Evolutionary conservation across 192 early-diverging fungal species (phyloP).

Genomic region (Entomortierella beljakovae): DNA sequence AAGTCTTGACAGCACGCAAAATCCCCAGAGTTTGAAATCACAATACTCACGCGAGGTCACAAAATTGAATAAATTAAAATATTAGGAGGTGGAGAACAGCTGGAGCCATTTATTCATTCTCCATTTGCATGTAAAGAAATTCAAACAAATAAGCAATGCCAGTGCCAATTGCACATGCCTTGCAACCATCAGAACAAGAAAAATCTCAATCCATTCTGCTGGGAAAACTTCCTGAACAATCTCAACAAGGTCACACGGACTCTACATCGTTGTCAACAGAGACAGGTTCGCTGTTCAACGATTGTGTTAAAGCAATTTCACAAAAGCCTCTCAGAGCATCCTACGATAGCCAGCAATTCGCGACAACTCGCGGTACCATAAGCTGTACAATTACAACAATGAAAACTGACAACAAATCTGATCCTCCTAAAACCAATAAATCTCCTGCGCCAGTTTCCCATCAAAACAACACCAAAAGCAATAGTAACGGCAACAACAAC

Average conservation of each 20-base stretch:
- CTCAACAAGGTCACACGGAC: not conserved
- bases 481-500: slow-evolving; percentile 8
- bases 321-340: not conserved
- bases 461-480: not conserved
- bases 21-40: not conserved
- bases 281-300: not conserved
- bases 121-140: too few species aligned
- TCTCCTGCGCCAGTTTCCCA: not conserved
- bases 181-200: slow-evolving; percentile 16
- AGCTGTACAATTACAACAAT: slow-evolving; percentile 7
- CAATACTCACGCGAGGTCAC: slow-evolving; percentile 18
- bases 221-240: not conserved
- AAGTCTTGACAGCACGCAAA: slow-evolving; percentile 73
- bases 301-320: not conserved
- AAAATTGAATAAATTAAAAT: not conserved
- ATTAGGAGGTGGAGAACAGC: too few species aligned
- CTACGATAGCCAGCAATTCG: not conserved
- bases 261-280: not conserved
- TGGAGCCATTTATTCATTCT: too few species aligned
- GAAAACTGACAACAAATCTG: slow-evolving; percentile 35
- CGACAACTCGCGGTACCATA: not conserved
- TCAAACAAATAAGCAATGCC: slow-evolving; percentile 2
- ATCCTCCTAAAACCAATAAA: slow-evolving; percentile 1
- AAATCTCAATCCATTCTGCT: not conserved
- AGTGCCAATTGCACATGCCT: slow-evolving; percentile 12